Conservation (phyloP, 176 grass and related monocot species). For the Olyra latifolia region DNA sequence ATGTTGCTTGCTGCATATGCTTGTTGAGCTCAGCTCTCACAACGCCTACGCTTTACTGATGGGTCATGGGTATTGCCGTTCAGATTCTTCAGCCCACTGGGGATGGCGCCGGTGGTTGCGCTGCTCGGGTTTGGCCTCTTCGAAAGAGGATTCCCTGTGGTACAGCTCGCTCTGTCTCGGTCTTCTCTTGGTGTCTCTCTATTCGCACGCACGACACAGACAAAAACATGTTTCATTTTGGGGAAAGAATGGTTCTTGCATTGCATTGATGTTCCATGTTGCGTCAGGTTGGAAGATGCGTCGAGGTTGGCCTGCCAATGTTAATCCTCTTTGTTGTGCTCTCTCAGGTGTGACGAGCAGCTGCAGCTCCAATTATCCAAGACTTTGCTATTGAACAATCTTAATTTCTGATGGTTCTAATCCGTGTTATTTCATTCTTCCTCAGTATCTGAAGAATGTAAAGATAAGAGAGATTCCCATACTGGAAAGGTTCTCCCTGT, state of each 20-base stretch:
- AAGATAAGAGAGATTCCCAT: slow-evolving; percentile 64
- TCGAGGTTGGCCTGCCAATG: slow-evolving; percentile 89
- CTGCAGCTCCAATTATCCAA: not conserved
- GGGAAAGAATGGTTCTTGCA: not conserved
- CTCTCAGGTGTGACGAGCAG: slow-evolving; percentile 62
- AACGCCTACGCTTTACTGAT: slow-evolving; percentile 17
- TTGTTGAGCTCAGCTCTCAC: slow-evolving; percentile 14
- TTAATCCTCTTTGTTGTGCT: slow-evolving; percentile 73
- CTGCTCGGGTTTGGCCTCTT: slow-evolving; percentile 97
- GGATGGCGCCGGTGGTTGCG: slow-evolving; percentile 88
- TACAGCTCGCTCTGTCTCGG: slow-evolving; percentile 39
- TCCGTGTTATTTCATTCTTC: slow-evolving; percentile 8
- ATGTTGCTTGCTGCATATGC: not conserved
- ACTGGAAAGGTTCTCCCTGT: slow-evolving; percentile 87
- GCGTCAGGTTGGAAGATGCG: slow-evolving; percentile 86
- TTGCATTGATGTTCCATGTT: slow-evolving; percentile 17
- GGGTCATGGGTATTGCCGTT: slow-evolving; percentile 30
- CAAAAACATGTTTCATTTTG: not conserved
- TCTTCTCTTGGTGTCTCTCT: slow-evolving; percentile 5
- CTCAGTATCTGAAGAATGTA: slow-evolving; percentile 86
- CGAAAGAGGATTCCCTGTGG: slow-evolving; percentile 98
- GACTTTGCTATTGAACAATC: not conserved
- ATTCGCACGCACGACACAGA: not conserved
- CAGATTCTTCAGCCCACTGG: slow-evolving; percentile 99
- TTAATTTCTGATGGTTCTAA: slow-evolving; percentile 6